A percentile compares a stretch with the other conserved stretches of the same genome.
phyloP scores from a whole-genome alignment of 108 stramenopile genomes.

The Mediolabrus comicus region DNA sequence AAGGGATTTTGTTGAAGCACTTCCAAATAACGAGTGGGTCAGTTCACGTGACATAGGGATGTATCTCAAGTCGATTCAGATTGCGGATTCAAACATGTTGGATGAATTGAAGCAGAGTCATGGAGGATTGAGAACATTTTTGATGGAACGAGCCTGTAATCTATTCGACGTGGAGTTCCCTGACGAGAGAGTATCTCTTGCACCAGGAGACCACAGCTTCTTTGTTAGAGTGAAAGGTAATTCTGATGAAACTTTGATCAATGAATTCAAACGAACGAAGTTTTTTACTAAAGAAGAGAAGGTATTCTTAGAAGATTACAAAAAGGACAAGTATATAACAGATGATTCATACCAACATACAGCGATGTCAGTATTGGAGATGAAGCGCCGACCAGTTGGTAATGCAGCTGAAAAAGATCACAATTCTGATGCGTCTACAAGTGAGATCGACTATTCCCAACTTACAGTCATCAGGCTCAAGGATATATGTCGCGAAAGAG shows the following conservation, averaged over 20 bases:
- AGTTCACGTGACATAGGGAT: constrained; percentile 69
- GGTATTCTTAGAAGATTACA: constrained; percentile 47
- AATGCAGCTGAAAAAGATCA: neutral
- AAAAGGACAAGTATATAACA: constrained; percentile 20
- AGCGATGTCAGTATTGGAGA: neutral
- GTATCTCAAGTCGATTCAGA: constrained; percentile 57
- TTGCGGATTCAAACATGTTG: constrained; percentile 57
- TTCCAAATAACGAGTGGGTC: constrained; percentile 47
- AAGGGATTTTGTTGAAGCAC: constrained; percentile 58
- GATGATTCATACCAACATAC: constrained; percentile 30
- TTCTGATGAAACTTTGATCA: constrained; percentile 27
- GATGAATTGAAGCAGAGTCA: constrained; percentile 68
- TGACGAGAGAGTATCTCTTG: neutral
- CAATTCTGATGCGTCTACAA: neutral
- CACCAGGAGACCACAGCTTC: constrained; percentile 39
- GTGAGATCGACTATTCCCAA: constrained; percentile 41
- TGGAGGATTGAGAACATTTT: constrained; percentile 61
- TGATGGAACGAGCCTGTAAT: constrained; percentile 31
- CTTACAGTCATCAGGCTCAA: constrained; percentile 64
- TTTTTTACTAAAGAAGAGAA: constrained; percentile 53
- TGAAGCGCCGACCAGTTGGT: neutral
- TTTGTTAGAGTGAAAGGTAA: constrained; percentile 36
- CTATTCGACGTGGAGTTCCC: constrained; percentile 41
- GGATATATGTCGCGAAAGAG: constrained; percentile 65
- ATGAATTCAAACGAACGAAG: constrained; percentile 40